Evolutionary conservation across 2,329 filamentous ascomycete genomes (phyloP), one percentile per base, ranked within the genome.

Genomic region (Alternaria brassicae): DNA sequence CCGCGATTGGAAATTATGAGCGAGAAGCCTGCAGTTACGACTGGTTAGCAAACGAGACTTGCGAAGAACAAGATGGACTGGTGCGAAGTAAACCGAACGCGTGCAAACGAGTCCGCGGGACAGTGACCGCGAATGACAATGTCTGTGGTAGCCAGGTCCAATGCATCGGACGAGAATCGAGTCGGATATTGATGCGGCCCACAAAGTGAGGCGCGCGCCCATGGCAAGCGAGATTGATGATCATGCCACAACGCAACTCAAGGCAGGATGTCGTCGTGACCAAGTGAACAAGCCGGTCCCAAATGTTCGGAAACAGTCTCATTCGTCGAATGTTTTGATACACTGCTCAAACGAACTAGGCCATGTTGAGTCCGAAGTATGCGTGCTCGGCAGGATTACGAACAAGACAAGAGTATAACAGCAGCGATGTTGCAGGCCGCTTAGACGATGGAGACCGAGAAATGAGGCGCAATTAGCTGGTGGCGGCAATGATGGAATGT

Each of bases 21-120:
- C 82, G 63, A 84, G 75, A 49, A 83, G 76, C 63, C 82, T 84
- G 73, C 40, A 56, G 42, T 62, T 61, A 15, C 51, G 68, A 65
- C 61, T 41, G 54, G 68, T 75, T 70, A 76, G 73, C 54, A 58
- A 56, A 32, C 41, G 54, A 69, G 67, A 67, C 61, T 61, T 58
- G 62, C 57, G 47, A 56, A 51, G 60, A 57, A 44, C 8, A 28
- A 34, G 21, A 30, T n/a, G 70, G 63, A 73, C 74, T 72, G 71
- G 71, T 53, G 53, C 58, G 44, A 60, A 56, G 58, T 65, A 68
- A 67, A 60, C 65, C 67, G 58, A 63, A 55, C 58, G 48, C 50
- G 50, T 62, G 44, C 56, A 51, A 65, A 58, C 53, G 62, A 60
- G 53, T 63, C 62, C 66, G 61, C 60, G 60, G 67, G 59, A 56